Percentiles rank a stretch among this genome's conserved stretches.
These are phyloP conservation scores for Fusarium sp. DNA, from an alignment of 2,329 filamentous ascomycete species.

Conservation along the genomic window DNA sequence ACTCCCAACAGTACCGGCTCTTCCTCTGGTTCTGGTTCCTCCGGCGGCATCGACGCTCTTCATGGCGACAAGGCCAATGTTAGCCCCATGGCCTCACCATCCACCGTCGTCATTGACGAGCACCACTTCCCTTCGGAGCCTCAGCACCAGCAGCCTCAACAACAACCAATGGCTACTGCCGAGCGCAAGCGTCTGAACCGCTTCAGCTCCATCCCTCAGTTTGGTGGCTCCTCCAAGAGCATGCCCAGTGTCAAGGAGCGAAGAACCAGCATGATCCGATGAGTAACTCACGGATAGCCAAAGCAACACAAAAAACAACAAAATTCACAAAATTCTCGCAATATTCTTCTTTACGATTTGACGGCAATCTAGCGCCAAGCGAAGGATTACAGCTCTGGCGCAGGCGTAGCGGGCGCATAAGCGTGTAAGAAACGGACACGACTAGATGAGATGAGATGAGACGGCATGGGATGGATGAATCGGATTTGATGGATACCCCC, in stretches of 20 bases:
- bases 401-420: conserved; percentile 36
- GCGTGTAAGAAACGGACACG: conserved; percentile 37
- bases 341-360: conserved; percentile 40
- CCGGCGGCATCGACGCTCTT: conserved; percentile 53
- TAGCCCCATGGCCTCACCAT: conserved; percentile 33
- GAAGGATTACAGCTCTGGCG: conserved; percentile 27
- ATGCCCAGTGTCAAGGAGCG: conserved; percentile 54
- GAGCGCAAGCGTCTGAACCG: conserved; percentile 64
- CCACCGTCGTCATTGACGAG: conserved; percentile 45
- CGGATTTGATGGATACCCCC: conserved; percentile 41
- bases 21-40: conserved; percentile 61
- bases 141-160: conserved; percentile 26
- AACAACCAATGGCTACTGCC: conserved; percentile 24
- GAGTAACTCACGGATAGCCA: conserved; percentile 26
- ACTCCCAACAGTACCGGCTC: conserved; percentile 69
- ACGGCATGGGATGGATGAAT: conserved; percentile 38
- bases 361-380: conserved; percentile 39
- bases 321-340: conserved; percentile 27
- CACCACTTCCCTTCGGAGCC: conserved; percentile 34
- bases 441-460: conserved; percentile 39
- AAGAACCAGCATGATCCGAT: conserved; percentile 56
- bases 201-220: conserved; percentile 67
- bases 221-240: conserved; percentile 56
- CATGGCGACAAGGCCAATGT: conserved; percentile 50
- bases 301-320: conserved; percentile 29